Evolutionary conservation across 495 filamentous ascomycete genomes (phyloP).

Genomic region (Hyaloscypha variabilis): DNA sequence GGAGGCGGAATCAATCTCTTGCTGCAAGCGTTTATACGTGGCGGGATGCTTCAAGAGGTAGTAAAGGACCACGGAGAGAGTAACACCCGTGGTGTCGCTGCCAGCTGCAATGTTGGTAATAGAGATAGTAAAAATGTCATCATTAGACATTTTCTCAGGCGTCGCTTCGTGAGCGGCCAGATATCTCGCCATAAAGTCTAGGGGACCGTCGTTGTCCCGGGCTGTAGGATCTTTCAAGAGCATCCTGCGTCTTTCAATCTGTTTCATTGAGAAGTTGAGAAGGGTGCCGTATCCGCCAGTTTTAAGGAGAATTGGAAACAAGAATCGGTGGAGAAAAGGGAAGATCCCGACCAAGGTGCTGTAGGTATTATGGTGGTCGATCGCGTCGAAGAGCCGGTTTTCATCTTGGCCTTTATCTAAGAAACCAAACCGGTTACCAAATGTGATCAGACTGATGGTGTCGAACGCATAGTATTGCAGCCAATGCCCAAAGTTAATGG

Average conservation of each 20-base stretch:
- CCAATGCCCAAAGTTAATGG: slow-evolving; percentile 52
- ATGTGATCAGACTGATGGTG: slow-evolving; percentile 55
- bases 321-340: background rate
- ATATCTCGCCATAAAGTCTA: slow-evolving; percentile 41
- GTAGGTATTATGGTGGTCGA: slow-evolving; percentile 14
- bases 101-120: slow-evolving; percentile 54
- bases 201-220: background rate
- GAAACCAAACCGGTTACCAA: slow-evolving; percentile 53
- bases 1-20: slow-evolving; percentile 44
- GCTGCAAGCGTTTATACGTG: slow-evolving; percentile 39
- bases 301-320: background rate
- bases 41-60: slow-evolving; percentile 42
- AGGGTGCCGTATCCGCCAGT: too few relatives aligned
- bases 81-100: slow-evolving; percentile 55
- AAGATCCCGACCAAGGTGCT: background rate
- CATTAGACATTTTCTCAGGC: slow-evolving; percentile 50
- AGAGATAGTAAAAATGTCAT: slow-evolving; percentile 49
- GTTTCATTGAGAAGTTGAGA: too few relatives aligned
- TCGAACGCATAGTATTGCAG: slow-evolving; percentile 62
- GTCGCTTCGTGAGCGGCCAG: slow-evolving; percentile 38
- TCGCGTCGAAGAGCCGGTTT: slow-evolving; percentile 5
- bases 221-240: too few relatives aligned
- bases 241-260: too few relatives aligned
- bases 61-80: slow-evolving; percentile 50
- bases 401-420: slow-evolving; percentile 50